Base-by-base conservation (phyloP, 768 basidiomycete genomes). In the Serendipita sp. region DNA sequence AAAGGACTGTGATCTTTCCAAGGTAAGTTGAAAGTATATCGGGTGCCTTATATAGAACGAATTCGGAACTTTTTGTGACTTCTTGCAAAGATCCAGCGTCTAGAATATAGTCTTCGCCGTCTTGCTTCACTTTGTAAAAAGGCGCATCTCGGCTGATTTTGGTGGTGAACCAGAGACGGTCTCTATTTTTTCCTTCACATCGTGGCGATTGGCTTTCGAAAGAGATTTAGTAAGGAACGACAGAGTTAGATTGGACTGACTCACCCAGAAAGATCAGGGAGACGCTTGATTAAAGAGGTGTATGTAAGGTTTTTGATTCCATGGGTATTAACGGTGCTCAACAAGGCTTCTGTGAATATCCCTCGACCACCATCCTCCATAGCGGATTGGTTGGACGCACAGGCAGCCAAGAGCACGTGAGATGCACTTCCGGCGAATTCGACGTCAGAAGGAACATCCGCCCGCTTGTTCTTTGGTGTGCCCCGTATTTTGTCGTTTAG, bases 291-390 rank as follows among this genome's bases (percentile, higher is more conserved):
- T 16, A 87, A 70, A 45, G 79, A 74, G 13, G 67, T 67, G 68
- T 81, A 84, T 10, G 80, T 78, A 3, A 80, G 76, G 64, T 76
- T 77, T 68, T 86, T 83, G 28, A 87, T 75, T 0, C 82, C 78
- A 16, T 76, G 69, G 44, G 72, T 71, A 38, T 78, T 73, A 54
- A 76, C 77, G 18, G 79, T 75, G 32, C 78, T 73, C 24, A 87
- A 72, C 41, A 88, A 76, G n/a, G 76, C 75, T 47, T 72, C 74
- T 2, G 86, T 88, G 69, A 88, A 83, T 67, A 74, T 76, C 1
- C 86, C 86, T 7, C 86, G 85, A 38, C 79, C 77, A 68, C 83
- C 84, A 65, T 79, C 79, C 68, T 88, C 86, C 4, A 75, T 70
- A 11, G 86, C 86, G 63, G 76, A 77, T 66, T 80, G 80, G 3